Percentiles rank a stretch among this genome's conserved stretches.
These are phyloP conservation scores for Lodderomyces orthopsilosis DNA, from an alignment of 1,139 yeast species.

Conservation along the genomic window DNA sequence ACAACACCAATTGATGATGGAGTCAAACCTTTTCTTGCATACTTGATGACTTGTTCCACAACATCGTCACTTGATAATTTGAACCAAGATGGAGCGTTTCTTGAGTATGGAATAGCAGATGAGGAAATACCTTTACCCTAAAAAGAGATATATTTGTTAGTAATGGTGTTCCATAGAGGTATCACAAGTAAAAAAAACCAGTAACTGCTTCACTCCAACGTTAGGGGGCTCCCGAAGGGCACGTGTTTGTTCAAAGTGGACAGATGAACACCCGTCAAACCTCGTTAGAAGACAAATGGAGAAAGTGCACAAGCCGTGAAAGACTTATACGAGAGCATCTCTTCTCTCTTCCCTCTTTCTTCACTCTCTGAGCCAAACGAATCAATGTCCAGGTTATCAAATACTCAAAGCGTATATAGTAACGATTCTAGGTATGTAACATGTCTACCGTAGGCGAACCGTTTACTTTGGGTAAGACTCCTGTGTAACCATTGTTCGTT, in stretches of 20 bases:
- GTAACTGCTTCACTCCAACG: no score
- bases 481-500: background rate
- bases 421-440: conserved; percentile 15
- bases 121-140: conserved; percentile 99
- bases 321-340: background rate
- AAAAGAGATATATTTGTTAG: conserved; percentile 10
- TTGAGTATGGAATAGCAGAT: conserved; percentile 98
- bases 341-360: background rate
- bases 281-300: background rate
- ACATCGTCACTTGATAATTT: conserved; percentile 93
- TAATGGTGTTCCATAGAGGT: no score
- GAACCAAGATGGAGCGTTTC: conserved; percentile 99
- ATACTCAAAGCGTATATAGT: conserved; percentile 29
- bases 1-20: conserved; percentile 99
- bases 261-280: background rate
- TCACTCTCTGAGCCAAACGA: background rate
- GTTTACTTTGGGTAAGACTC: conserved; percentile 38
- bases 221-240: no score
- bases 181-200: background rate
- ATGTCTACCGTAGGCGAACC: conserved; percentile 15
- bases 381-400: conserved; percentile 21
- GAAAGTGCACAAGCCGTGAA: no score
- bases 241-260: conserved; percentile 8
- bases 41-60: conserved; percentile 97
- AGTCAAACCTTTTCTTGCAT: conserved; percentile 99